These are phyloP conservation scores for Corinectria fuckeliana DNA, from an alignment of 2,329 filamentous ascomycete genomes.

Conservation along the genomic window DNA sequence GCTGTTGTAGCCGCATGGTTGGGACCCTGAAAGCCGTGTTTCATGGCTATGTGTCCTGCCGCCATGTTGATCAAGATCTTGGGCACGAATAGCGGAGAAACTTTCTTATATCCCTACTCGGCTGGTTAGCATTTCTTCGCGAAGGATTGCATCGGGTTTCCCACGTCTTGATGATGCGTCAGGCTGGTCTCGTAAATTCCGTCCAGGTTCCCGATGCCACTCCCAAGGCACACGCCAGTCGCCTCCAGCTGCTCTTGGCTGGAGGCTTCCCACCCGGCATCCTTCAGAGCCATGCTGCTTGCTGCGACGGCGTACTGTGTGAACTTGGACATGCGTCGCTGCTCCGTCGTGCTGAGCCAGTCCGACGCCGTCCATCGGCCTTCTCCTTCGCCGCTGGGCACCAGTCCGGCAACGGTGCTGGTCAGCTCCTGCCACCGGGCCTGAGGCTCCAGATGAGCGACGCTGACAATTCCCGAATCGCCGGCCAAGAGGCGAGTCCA, in stretches of 20 bases:
- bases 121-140: conserved; percentile 14
- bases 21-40: conserved; percentile 85
- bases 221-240: conserved; percentile 91
- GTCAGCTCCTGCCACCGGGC: conserved; percentile 73
- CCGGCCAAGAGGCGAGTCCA: conserved; percentile 84
- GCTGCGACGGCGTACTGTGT: conserved; percentile 91
- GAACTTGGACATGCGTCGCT: conserved; percentile 87
- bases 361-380: conserved; percentile 59
- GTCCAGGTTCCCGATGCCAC: conserved; percentile 92
- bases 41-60: conserved; percentile 94
- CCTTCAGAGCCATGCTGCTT: conserved; percentile 81
- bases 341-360: conserved; percentile 61
- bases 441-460: conserved; percentile 64
- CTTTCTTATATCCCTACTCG: conserved; percentile 83
- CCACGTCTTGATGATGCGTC: conserved; percentile 74
- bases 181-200: conserved; percentile 87
- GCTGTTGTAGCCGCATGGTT: conserved; percentile 94
- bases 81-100: conserved; percentile 92
- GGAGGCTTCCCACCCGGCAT: conserved; percentile 77
- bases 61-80: conserved; percentile 93
- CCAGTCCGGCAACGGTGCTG: conserved; percentile 83
- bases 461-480: conserved; percentile 80
- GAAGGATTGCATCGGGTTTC: conserved; percentile 33
- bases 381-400: conserved; percentile 61
- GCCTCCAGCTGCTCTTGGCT: conserved; percentile 69